Conservation (phyloP, 208 protist species). For the Leishmania martiniquensis region DNA sequence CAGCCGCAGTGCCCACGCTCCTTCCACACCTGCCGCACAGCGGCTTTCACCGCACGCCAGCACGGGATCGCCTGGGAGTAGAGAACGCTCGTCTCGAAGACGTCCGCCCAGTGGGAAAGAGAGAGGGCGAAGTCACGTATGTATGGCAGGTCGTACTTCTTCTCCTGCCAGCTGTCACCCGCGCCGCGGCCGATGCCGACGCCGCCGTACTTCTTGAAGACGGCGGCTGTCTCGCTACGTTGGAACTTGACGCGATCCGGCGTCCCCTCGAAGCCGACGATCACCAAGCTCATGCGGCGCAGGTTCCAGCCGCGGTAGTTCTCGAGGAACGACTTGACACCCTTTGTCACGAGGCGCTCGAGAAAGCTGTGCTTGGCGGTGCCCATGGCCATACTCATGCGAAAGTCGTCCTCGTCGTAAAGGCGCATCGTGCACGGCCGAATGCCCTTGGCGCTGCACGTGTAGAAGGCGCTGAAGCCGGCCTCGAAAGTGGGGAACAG, state of each 20-base stretch:
- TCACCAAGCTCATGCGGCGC: slow-evolving; percentile 71
- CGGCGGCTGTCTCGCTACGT: slow-evolving; percentile 50
- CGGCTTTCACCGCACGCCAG: slow-evolving; percentile 92
- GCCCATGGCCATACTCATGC: slow-evolving; percentile 89
- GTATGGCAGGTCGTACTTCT: slow-evolving; percentile 94
- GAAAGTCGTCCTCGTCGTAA: slow-evolving; percentile 93
- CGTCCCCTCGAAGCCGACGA: slow-evolving; percentile 90
- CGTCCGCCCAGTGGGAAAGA: slow-evolving; percentile 88
- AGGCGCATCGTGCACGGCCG: slow-evolving; percentile 88
- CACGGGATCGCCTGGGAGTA: slow-evolving; percentile 86
- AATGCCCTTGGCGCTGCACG: slow-evolving; percentile 84
- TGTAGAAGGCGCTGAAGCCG: slow-evolving; percentile 83
- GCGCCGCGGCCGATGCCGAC: slow-evolving; percentile 65
- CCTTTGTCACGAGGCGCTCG: slow-evolving; percentile 56
- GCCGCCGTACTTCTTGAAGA: slow-evolving; percentile 70
- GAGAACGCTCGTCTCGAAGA: slow-evolving; percentile 92
- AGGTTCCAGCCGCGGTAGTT: slow-evolving; percentile 77
- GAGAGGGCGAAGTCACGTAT: slow-evolving; percentile 90
- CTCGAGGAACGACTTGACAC: slow-evolving; percentile 67
- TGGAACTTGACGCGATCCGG: slow-evolving; percentile 68
- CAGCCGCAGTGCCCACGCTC: slow-evolving; percentile 82
- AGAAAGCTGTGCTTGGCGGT: slow-evolving; percentile 55
- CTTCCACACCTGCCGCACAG: slow-evolving; percentile 79
- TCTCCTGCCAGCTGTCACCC: slow-evolving; percentile 90
- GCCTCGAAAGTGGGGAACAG: slow-evolving; percentile 90